Percentiles rank a stretch among this genome's conserved stretches.
Conservation (phyloP, 805 yeast species). For the Cyberlindnera xylosilytica region DNA sequence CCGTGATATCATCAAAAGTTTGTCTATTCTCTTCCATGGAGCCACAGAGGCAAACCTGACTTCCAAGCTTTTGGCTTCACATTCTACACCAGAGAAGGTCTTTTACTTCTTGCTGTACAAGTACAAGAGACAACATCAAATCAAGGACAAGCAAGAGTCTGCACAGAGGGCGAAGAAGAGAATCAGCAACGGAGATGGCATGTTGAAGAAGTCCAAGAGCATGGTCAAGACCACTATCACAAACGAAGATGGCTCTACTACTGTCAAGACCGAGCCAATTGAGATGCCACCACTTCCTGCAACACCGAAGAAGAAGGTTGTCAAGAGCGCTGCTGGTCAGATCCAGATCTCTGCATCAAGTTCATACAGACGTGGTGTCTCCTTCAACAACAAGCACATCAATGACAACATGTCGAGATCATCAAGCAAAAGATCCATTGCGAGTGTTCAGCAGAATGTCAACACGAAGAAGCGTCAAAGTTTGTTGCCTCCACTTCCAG, state of each 20-base stretch:
- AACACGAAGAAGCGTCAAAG: conserved; percentile 24
- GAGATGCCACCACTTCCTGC: conserved; percentile 18
- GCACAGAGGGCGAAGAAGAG: conserved; percentile 27
- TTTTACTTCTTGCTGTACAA: conserved; percentile 72
- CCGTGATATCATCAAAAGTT: conserved; percentile 67
- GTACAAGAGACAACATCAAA: conserved; percentile 64
- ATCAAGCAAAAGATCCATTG: conserved; percentile 23
- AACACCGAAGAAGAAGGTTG: conserved; percentile 22
- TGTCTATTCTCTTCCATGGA: conserved; percentile 81
- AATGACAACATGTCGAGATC: conserved; percentile 23
- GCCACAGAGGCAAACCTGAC: conserved; percentile 53
- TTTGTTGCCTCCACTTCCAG: conserved; percentile 29
- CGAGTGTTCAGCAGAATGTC: conserved; percentile 2
- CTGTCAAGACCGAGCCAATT: conserved; percentile 17
- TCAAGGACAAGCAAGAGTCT: conserved; percentile 17
- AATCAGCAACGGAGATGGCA: conserved; percentile 27
- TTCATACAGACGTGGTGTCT: conserved; percentile 31
- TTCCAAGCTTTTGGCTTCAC: conserved; percentile 48
- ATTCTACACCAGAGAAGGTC: conserved; percentile 73
- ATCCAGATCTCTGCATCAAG: conserved; percentile 30
- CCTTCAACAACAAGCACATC: conserved; percentile 26
- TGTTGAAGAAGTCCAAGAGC: conserved; percentile 39
- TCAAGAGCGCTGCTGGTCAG: conserved; percentile 24
- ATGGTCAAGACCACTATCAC: conserved; percentile 40
- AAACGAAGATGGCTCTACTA: conserved; percentile 29